These are phyloP conservation scores for Cymbopogon citratus DNA, from an alignment of 176 grass and related monocot genomes.

Conservation along the genomic window DNA sequence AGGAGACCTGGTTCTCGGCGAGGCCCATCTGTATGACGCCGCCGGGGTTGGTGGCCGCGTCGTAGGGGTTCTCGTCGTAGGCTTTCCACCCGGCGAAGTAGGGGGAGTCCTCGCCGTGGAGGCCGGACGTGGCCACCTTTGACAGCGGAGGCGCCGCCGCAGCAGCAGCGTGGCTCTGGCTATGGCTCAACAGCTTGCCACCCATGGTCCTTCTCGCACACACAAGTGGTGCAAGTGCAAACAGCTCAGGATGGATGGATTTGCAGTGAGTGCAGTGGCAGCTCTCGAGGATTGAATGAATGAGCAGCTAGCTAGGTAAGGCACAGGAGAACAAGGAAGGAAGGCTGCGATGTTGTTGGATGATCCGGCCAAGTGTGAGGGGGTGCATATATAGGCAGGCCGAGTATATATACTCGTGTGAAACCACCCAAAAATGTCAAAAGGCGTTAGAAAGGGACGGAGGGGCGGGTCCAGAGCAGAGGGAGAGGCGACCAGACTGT, in stretches of 20 bases:
- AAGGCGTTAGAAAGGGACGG: background rate
- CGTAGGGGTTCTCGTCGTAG: constrained; percentile 76
- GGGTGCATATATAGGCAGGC: constrained; percentile 22
- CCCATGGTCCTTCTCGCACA: constrained; percentile 1
- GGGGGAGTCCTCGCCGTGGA: constrained; percentile 80
- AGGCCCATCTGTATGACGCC: constrained; percentile 95
- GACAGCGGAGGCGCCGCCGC: constrained; percentile 35
- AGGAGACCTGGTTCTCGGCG: constrained; percentile 91
- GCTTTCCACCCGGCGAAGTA: constrained; percentile 93
- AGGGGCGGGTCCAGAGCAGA: background rate
- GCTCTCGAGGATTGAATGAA: background rate
- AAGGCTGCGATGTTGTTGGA: background rate
- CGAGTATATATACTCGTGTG: constrained; percentile 23
- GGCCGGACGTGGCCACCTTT: constrained; percentile 43
- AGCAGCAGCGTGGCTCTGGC: background rate
- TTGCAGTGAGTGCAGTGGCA: background rate
- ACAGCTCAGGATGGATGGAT: background rate
- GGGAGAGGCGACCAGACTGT: background rate
- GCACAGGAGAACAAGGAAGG: background rate
- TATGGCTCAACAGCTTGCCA: constrained; percentile 21
- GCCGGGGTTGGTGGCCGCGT: constrained; percentile 46
- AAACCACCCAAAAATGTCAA: constrained; percentile 24
- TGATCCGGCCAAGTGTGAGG: constrained; percentile 9
- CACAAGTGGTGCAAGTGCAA: background rate
- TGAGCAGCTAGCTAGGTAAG: background rate